Evolutionary conservation across 73 alveolate genomes (phyloP).

Genomic region (Urostyla sp.): DNA sequence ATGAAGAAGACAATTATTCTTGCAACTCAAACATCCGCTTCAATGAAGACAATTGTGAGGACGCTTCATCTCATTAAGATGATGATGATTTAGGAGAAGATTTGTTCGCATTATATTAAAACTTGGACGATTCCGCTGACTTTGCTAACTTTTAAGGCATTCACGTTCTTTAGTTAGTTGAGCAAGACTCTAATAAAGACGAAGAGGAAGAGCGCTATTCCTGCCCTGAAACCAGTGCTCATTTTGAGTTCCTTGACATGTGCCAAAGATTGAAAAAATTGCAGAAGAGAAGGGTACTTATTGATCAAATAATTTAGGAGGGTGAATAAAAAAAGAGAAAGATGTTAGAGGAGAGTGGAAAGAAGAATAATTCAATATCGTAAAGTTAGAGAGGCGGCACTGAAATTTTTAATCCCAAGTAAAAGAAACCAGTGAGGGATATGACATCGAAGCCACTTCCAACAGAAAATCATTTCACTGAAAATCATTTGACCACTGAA

Average conservation of each 20-base stretch:
- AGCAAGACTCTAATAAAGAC: background rate
- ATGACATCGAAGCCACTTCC: background rate
- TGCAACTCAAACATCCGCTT: no score
- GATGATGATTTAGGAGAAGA: no score
- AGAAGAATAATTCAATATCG: background rate
- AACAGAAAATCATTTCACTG: slow-evolving; percentile 14
- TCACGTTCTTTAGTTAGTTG: no score
- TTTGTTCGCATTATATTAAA: no score
- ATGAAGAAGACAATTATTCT: no score
- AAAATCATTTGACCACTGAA: slow-evolving; percentile 5
- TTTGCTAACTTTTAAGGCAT: no score
- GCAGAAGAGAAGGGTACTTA: background rate
- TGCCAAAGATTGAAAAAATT: background rate
- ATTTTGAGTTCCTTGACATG: slow-evolving; percentile 26
- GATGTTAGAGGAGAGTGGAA: background rate
- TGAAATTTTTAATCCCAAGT: background rate
- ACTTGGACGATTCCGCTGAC: no score
- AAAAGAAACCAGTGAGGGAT: background rate
- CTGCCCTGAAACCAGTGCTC: slow-evolving; percentile 42
- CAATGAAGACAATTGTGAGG: no score
- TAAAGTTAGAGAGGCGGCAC: background rate
- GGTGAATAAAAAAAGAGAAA: background rate
- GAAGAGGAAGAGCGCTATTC: background rate
- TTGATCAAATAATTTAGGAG: slow-evolving; percentile 24
- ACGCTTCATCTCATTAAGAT: no score